Evolutionary conservation across 179 eudicot species (phyloP).

Genomic region (Camellia oleifera): DNA sequence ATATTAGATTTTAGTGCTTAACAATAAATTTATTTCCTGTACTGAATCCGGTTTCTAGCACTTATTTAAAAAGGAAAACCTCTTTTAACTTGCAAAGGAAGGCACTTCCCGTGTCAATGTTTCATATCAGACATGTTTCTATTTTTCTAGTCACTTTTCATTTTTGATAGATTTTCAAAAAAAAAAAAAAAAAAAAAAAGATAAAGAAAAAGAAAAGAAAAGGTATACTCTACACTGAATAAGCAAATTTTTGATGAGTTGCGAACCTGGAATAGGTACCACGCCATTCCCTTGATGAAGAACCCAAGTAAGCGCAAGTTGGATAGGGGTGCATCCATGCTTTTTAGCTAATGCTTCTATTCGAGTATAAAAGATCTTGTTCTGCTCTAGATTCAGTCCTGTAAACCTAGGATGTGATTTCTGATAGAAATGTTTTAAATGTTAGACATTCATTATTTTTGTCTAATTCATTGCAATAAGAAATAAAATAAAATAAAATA

Average conservation of each 20-base stretch:
- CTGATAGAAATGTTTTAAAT: slow-evolving; percentile 15
- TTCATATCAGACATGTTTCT: too few relatives aligned
- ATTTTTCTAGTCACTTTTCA: too few relatives aligned
- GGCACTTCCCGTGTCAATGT: too few relatives aligned
- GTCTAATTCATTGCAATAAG: not conserved
- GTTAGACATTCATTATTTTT: slow-evolving; percentile 18
- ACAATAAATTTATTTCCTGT: too few relatives aligned
- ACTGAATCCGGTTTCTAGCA: too few relatives aligned
- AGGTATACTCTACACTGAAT: too few relatives aligned
- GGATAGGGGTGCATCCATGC: slow-evolving; percentile 51
- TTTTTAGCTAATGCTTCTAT: slow-evolving; percentile 45
- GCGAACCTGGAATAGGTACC: slow-evolving; percentile 63
- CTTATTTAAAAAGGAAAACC: too few relatives aligned
- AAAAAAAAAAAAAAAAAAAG: too few relatives aligned
- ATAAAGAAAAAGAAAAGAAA: too few relatives aligned
- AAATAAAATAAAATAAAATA: not conserved
- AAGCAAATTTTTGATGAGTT: not conserved
- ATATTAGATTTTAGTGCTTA: too few relatives aligned
- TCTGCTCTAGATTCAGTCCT: slow-evolving; percentile 17
- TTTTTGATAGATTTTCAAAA: too few relatives aligned
- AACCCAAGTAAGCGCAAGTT: slow-evolving; percentile 34
- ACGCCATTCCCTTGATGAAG: slow-evolving; percentile 49
- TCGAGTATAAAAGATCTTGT: slow-evolving; percentile 38
- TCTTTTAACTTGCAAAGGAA: too few relatives aligned
- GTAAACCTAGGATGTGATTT: slow-evolving; percentile 27